phyloP scores from a whole-genome alignment of 2,329 filamentous ascomycete genomes.

The Exserohilum turcica region DNA sequence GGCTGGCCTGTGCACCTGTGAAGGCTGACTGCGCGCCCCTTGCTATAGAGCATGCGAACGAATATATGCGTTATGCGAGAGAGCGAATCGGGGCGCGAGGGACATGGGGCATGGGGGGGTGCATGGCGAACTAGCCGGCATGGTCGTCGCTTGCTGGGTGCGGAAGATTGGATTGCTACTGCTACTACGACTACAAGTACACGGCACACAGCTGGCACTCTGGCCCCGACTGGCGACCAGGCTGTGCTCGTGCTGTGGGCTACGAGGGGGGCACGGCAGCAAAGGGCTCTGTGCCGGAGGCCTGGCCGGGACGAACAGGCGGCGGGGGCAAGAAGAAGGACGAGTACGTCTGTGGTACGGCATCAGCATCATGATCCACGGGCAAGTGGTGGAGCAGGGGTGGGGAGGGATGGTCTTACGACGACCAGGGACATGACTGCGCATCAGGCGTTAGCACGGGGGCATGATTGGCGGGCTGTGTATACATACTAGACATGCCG shows the following conservation, averaged over 20 bases:
- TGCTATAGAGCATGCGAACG: slow-evolving; percentile 2
- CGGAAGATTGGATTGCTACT: slow-evolving; percentile 14
- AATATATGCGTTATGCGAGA: neutral
- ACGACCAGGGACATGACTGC: slow-evolving; percentile 54
- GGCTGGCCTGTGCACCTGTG: slow-evolving; percentile 16
- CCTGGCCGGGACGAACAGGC: slow-evolving; percentile 38
- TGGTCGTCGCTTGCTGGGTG: slow-evolving; percentile 1
- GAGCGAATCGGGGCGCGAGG: neutral
- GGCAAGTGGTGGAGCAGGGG: neutral
- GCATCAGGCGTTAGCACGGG: slow-evolving; percentile 13
- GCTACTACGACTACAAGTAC: too few species aligned
- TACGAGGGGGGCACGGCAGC: slow-evolving; percentile 54
- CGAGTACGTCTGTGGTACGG: slow-evolving; percentile 58
- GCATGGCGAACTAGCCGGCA: slow-evolving; percentile 2
- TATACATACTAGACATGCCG: slow-evolving; percentile 74
- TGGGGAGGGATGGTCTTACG: slow-evolving; percentile 41
- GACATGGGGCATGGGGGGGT: slow-evolving; percentile 1
- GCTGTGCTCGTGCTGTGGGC: slow-evolving; percentile 5
- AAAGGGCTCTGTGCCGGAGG: slow-evolving; percentile 55
- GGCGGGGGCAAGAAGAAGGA: slow-evolving; percentile 67
- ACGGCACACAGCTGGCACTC: slow-evolving; percentile 21
- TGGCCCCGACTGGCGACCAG: slow-evolving; percentile 5
- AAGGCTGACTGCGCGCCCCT: slow-evolving; percentile 6
- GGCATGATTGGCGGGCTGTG: neutral
- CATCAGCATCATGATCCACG: slow-evolving; percentile 13